Evolutionary conservation across 306 rosid genomes (phyloP), one percentile per base, ranked within the genome.

Genomic region (Canavalia gladiata): DNA sequence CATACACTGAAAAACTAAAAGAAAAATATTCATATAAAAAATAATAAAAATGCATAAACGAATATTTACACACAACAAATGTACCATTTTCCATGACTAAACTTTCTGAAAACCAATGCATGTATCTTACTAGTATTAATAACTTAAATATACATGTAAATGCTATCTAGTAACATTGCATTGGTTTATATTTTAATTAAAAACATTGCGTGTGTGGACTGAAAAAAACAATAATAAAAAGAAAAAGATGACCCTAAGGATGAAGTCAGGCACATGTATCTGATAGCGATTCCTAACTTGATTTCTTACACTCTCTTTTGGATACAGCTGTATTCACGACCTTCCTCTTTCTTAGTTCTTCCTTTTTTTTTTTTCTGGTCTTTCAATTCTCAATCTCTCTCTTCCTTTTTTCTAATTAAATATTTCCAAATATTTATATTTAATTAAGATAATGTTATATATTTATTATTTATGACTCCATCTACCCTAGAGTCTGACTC

Each of bases 251-350:
- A 72, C 8, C 52, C 12, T 29, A 18, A 8, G 60, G 76, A 85
- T 79, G 86, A 76, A 77, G 90, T 84, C 73, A 78, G 70, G 82
- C 85, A 76, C 73, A 76, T 82, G 85, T 6, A 50, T 80, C 0
- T 37, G 91, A 83, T 68, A 62, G 89, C 42, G 89, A 88, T 77
- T 75, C 77, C 11, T 25, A 74, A 11, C 76, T 82, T 67, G 8
- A 65, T 80, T 73, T 62, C 72, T n/a, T 35, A n/a, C 70, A 77
- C 39, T 52, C 56, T 69, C 33, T 62, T 43, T 82, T 87, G 91
- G 82, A 78, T 87, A 88, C 97, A 92, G 97, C 97, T 92, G 97
- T 88, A 88, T 85, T 84, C 94, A 88, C 91, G 81, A 89, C 77
- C 79, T 8, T 58, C 18, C 60, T 34, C 57, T 29, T 2, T 11